phyloP scores from a whole-genome alignment of 2,329 filamentous ascomycete genomes.

The Shiraia bambusicola region DNA sequence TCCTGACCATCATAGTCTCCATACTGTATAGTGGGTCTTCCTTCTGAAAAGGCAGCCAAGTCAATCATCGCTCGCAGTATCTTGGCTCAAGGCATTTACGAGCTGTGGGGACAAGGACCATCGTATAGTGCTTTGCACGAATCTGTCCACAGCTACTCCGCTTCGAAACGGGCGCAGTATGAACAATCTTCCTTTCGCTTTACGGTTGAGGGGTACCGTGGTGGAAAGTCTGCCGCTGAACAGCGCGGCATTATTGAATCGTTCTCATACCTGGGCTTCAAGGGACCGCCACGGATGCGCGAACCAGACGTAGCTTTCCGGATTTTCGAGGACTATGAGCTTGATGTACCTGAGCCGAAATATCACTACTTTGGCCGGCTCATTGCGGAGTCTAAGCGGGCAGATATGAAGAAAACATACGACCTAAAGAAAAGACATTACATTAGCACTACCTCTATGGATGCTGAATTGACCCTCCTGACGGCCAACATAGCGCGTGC shows the following conservation, averaged over 20 bases:
- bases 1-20: constrained; percentile 65
- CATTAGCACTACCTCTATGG: constrained; percentile 96
- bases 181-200: constrained; percentile 74
- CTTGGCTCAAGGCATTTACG: constrained; percentile 79
- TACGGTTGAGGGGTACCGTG: constrained; percentile 77
- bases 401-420: constrained; percentile 68
- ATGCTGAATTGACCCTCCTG: constrained; percentile 85
- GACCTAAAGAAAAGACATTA: constrained; percentile 92
- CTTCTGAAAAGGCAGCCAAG: constrained; percentile 63
- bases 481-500: constrained; percentile 90
- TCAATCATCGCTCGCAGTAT: constrained; percentile 74
- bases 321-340: constrained; percentile 79
- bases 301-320: constrained; percentile 69
- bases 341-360: constrained; percentile 54
- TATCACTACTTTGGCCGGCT: constrained; percentile 71
- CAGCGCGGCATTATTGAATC: constrained; percentile 78
- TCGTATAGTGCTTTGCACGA: constrained; percentile 69
- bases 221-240: constrained; percentile 63
- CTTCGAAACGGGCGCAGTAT: constrained; percentile 68
- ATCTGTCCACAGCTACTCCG: constrained; percentile 60
- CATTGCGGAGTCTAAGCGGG: constrained; percentile 65
- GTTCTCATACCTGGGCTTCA: constrained; percentile 76
- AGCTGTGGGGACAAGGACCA: constrained; percentile 78
- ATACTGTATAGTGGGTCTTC: constrained; percentile 74
- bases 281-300: constrained; percentile 76